phyloP scores from a whole-genome alignment of 108 stramenopile genomes.

The Pseudonitzschia multiseries region DNA sequence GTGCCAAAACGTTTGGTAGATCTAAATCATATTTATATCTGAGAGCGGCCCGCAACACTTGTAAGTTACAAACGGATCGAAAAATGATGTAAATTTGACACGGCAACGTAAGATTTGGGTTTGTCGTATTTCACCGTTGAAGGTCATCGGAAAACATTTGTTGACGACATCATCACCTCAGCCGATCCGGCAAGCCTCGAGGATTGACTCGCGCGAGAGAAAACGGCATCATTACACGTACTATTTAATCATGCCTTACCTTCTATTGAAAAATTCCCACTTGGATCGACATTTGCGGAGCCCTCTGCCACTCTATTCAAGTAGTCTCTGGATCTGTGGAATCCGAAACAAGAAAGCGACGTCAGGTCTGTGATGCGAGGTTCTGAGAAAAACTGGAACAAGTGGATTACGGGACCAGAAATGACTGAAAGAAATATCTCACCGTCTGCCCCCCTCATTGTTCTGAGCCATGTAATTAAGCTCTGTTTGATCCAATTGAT shows the following conservation, averaged over 20 bases:
- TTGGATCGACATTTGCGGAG: constrained; percentile 72
- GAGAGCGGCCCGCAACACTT: constrained; percentile 74
- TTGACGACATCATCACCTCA: background rate
- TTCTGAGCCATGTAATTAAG: constrained; percentile 75
- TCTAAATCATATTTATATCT: constrained; percentile 41
- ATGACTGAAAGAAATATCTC: background rate
- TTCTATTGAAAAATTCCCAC: constrained; percentile 79
- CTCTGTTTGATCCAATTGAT: constrained; percentile 83
- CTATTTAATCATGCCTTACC: background rate
- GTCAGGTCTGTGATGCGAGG: background rate
- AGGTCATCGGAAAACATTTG: background rate
- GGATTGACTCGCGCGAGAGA: background rate
- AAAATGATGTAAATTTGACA: background rate
- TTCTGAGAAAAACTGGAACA: too few species aligned
- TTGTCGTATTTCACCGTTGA: background rate
- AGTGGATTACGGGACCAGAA: background rate
- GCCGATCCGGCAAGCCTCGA: background rate
- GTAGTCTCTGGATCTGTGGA: constrained; percentile 61
- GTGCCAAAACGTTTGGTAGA: constrained; percentile 49
- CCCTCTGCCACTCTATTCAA: constrained; percentile 68
- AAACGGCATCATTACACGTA: background rate
- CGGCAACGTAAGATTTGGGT: background rate
- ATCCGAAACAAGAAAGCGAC: background rate
- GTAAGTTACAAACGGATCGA: constrained; percentile 2
- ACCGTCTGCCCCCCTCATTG: constrained; percentile 59